Evolutionary conservation across 768 basidiomycete species (phyloP), one percentile per base, ranked within the genome.

Genomic region (Lenzites betulinus): DNA sequence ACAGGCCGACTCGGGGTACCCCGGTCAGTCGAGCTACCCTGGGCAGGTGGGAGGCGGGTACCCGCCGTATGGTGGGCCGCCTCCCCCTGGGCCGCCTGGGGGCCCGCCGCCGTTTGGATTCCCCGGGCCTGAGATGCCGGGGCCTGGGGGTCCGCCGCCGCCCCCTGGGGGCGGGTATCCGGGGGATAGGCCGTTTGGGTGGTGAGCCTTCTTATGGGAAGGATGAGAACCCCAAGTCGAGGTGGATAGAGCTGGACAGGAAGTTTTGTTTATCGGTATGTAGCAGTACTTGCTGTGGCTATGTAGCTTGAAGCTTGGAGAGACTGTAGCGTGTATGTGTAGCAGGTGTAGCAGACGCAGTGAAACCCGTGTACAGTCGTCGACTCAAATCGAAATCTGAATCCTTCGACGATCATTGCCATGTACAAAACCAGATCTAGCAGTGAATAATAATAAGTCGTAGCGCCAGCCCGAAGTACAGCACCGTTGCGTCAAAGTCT

Each of bases 31-130:
- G 41, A 58, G 47, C 5, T 59, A 51, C 33, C 58, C 58, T 5
- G 58, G 58, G 2, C 51, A 59, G 22, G 11, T 16, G 12, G 58
- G 58, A 0, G 54, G 58, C 0, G 58, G 54, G 1, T 60, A 55
- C 18, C 54, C 53, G 20, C 39, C 46, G 16, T 58, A 59, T 12
- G 52, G 51, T 12, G 54, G 56, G 15, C 54, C 55, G 4, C 41
- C 51, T 9, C 18, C 35, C 6, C 38, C 22, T 16, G 23, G 22
- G 3, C 30, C 30, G 4, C 30, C 36, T 11, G 50, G 47, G 6
- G 44, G 43, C 12, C 44, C 56, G 8, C 60, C 53, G 1, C 60
- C 60, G 6, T 58, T 53, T 30, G 64, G 60, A 2, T 62, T 62
- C 54, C 64, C 60, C n/a, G 20, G 18, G 6, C 51, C 55, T 1